These are phyloP conservation scores for Cladorrhinum sp. DNA, from an alignment of 2,329 filamentous ascomycete species.

Conservation along the genomic window DNA sequence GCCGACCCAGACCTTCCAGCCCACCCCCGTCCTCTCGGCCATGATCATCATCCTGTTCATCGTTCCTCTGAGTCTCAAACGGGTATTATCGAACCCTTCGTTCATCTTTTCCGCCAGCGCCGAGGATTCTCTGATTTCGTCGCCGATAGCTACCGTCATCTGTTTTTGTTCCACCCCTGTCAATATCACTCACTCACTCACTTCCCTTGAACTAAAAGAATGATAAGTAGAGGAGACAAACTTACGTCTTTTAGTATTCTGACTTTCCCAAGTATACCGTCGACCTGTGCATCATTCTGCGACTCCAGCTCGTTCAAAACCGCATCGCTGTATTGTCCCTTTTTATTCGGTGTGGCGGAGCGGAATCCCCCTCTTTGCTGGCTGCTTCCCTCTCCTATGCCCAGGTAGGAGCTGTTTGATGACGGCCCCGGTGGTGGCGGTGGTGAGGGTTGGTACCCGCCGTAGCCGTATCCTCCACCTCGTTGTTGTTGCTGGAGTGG, in stretches of 20 bases:
- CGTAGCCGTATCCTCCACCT: conserved; percentile 50
- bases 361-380: conserved; percentile 45
- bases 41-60: conserved; percentile 98
- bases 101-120: conserved; percentile 94
- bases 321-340: conserved; percentile 88
- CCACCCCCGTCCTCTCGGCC: conserved; percentile 90
- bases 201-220: too few relatives aligned
- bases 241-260: conserved; percentile 82
- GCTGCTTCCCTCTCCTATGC: conserved; percentile 33
- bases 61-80: conserved; percentile 77
- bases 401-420: conserved; percentile 30
- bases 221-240: conserved; percentile 26
- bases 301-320: conserved; percentile 91
- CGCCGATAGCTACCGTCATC: conserved; percentile 90
- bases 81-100: conserved; percentile 83
- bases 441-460: conserved; percentile 33
- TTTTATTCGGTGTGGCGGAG: conserved; percentile 68
- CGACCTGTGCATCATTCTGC: conserved; percentile 88
- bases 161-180: conserved; percentile 36
- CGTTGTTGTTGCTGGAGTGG: conserved; percentile 36
- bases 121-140: conserved; percentile 89
- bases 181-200: neutral
- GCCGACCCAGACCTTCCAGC: conserved; percentile 88
- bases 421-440: conserved; percentile 21
- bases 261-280: conserved; percentile 89